These are phyloP conservation scores for Irpex sp. DNA, from an alignment of 1,284 basidiomycete species.

Conservation along the genomic window DNA sequence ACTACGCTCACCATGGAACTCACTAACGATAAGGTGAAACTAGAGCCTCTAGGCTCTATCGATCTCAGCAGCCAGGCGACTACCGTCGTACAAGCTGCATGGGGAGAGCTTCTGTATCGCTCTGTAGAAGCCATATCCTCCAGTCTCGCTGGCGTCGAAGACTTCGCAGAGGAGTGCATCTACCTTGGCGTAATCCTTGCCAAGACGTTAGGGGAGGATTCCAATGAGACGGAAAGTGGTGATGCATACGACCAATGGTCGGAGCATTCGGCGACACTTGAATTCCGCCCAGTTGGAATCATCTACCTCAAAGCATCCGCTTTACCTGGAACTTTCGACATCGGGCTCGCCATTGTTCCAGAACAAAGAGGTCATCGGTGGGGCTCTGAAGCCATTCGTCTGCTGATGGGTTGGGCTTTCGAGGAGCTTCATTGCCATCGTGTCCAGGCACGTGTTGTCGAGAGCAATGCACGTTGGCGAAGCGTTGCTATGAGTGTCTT, in stretches of 20 bases:
- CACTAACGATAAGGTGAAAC: not conserved
- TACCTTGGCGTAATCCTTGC: conserved; percentile 2
- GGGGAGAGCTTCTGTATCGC: conserved; percentile 3
- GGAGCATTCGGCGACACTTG: too few species aligned
- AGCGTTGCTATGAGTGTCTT: conserved; percentile 14
- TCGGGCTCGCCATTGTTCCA: conserved; percentile 43
- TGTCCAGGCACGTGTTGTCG: conserved; percentile 23
- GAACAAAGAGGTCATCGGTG: conserved; percentile 34
- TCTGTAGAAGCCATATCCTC: conserved; percentile 1
- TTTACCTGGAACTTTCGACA: conserved; percentile 39
- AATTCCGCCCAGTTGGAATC: conserved; percentile 30
- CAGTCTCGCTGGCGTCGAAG: conserved; percentile 1
- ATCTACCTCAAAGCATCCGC: conserved; percentile 36
- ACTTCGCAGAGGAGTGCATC: conserved; percentile 4
- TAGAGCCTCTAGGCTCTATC: not conserved
- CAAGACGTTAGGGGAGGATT: not conserved
- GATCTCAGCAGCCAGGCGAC: not conserved
- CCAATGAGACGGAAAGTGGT: not conserved
- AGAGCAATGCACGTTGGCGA: not conserved
- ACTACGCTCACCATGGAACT: not conserved
- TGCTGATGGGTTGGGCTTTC: conserved; percentile 44
- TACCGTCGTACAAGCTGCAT: not conserved
- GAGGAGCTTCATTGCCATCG: conserved; percentile 45
- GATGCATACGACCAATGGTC: too few species aligned
- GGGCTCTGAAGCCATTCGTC: conserved; percentile 39